Conservation (phyloP, 2,329 filamentous ascomycete species). For the Fusarium sp. region DNA sequence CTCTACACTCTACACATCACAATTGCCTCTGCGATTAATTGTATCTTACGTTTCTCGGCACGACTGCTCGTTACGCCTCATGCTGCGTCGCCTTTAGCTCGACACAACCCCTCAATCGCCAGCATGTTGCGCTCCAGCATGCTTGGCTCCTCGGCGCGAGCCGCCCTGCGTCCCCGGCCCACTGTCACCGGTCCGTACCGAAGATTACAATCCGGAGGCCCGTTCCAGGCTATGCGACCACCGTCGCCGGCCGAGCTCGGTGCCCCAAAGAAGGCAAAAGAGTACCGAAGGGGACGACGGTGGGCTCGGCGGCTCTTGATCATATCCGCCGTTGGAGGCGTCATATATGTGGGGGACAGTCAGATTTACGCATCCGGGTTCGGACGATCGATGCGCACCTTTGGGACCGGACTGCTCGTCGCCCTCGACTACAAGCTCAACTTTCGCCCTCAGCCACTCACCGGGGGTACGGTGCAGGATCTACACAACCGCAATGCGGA, state of each 20-base stretch:
- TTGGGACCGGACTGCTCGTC: slow-evolving; percentile 77
- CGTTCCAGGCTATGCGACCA: slow-evolving; percentile 73
- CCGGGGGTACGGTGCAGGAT: slow-evolving; percentile 75
- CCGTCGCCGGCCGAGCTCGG: slow-evolving; percentile 82
- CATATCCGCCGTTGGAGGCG: slow-evolving; percentile 64
- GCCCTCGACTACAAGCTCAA: slow-evolving; percentile 97
- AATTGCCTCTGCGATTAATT: neutral
- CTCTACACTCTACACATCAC: neutral
- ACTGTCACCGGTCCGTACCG: slow-evolving; percentile 57
- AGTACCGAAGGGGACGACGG: slow-evolving; percentile 73
- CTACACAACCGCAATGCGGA: slow-evolving; percentile 86
- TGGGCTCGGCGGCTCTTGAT: slow-evolving; percentile 79
- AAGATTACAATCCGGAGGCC: slow-evolving; percentile 47
- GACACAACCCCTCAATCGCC: slow-evolving; percentile 27
- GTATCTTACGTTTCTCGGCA: neutral
- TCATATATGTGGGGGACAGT: slow-evolving; percentile 72
- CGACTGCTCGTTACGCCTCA: slow-evolving; percentile 7
- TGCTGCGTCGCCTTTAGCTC: slow-evolving; percentile 18
- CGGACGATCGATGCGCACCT: slow-evolving; percentile 80
- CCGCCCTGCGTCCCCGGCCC: slow-evolving; percentile 44
- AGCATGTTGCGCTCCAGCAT: slow-evolving; percentile 46
- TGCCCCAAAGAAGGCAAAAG: slow-evolving; percentile 71
- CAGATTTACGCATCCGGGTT: slow-evolving; percentile 81
- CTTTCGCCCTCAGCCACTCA: slow-evolving; percentile 80
- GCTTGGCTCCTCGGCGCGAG: slow-evolving; percentile 36